Evolutionary conservation across 805 yeast species (phyloP), one percentile per base, ranked within the genome.

Genomic region (Sungouiozyma ichnusensis): DNA sequence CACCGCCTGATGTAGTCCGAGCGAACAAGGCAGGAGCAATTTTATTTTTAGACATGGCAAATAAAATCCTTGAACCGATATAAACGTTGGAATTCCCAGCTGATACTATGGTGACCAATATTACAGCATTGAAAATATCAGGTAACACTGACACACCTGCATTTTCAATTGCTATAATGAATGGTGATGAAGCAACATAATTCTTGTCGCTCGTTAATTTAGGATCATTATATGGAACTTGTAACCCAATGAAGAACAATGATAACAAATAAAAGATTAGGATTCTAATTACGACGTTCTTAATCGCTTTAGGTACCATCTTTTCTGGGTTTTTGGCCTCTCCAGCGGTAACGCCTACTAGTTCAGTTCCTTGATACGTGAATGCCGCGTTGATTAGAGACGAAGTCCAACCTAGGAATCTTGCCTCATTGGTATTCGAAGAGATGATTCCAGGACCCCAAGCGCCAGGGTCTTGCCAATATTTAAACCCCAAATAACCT

Each of bases 41-140:
- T 6, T 68, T 66, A 39, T 72, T 69, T 49, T 69, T 67, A 20
- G 82, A 79, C 55, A 81, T 65, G 7, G 77, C 73, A 54, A 70
- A 79, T 33, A 81, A 58, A 29, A 77, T 67, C 61, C 87, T 68
- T 3, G 85, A 77, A 35, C 83, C 79, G 51, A 76, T 72, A 61
- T 79, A 79, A 19, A 80, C 69, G 55, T 78, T 77, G n/a, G 85
- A 77, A 65, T 80, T 81, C 53, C 79, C 86, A 24, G 86, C 85
- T 16, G 86, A 79, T 36, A 79, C 67, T 42, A 79, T 72, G 19
- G 85, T 76, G 31, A 70, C 49, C 37, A 81, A 57, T 44, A 81
- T 74, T 38, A 79, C 77, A 20, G 79, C 86, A 57, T 81, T 81
- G 62, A 80, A 76, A 43, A 81, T 75, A 51, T 72, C 67, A 38